Evolutionary conservation across 2,329 filamentous ascomycete species (phyloP), one percentile per base, ranked within the genome.

Genomic region (Botrytis cinerea): DNA sequence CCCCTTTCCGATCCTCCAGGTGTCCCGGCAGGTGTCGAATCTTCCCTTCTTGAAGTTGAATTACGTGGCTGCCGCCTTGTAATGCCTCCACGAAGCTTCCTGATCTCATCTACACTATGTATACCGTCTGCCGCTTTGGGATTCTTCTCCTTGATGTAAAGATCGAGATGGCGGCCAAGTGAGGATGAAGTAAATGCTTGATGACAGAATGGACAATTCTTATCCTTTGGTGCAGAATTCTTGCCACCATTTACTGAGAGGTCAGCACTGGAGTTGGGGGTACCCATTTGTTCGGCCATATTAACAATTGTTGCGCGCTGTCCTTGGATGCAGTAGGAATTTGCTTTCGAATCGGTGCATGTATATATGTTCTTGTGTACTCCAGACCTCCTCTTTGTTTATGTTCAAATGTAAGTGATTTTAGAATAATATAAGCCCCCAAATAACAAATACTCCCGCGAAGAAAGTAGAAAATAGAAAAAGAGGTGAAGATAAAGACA

Each of bases 131-230:
- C 85, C 1, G 91, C 87, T 82, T 95, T 96, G 1, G 95, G 94
- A 82, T 98, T 98, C 84, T 94, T 97, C 74, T 94, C 92, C 80
- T 94, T 95, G 79, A 98, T 95, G 82, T 97, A 98, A 57, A 97
- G 89, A 82, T 98, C 95, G 77, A 98, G 90, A 83, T 98, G 95
- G 63, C 95, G 92, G 68, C 95, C 95, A 71, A 98, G 89, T 3
- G 94, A 97, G 25, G 94, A 97, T 1, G 95, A 98, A 25, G 95
- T 98, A 81, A 98, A 98, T 10, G 92, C 87, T 82, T 97, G 94
- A 64, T 90, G 87, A 82, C 95, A 98, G 84, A 93, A 98, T 51
- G 91, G 93, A 82, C 95, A 98, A 76, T 87, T 91, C 81, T 93
- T 94, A 84, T 98, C 95, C 83, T 98, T 98, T 3, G 78, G 75